Evolutionary conservation across 2,329 filamentous ascomycete genomes (phyloP), one percentile per base, ranked within the genome.

Genomic region (Arachnomyces sp.): DNA sequence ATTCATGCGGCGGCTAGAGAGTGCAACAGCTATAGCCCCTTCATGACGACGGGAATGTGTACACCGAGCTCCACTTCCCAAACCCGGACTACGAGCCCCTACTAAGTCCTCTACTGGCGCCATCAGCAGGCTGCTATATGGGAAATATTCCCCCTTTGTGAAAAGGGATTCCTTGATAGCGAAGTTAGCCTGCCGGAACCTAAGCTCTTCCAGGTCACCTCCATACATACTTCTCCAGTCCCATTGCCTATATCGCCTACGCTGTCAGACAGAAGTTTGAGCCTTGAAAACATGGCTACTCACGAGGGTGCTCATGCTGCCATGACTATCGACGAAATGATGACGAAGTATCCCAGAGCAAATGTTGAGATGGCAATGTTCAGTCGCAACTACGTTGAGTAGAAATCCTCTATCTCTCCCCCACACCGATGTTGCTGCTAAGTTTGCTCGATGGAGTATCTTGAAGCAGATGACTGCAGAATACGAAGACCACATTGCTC

Each of bases 81-180:
- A 42, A 50, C 40, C 49, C 44, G 37, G 46, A 44, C 50, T 49
- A 11, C 9, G 16, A 37, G 20, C 39, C 31, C 44, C 38, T 41
- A 35, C 40, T 28, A n/a, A 15, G 34, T 29, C 4, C 35, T 43
- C 16, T 37, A 42, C 34, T 15, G 18, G 29, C 29, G 36, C n/a
- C 29, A 28, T 11, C 28, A 9, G 5, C 28, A 39, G 18, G 30
- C 28, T 31, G 36, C 36, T 5, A 31, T 39, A 7, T 39, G 28
- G 30, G 28, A 39, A 31, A 3, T 33, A 18, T 39, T 39, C 17
- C 28, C 31, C 14, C 36, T 39, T 30, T 39, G 36, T 15, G 36
- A 39, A 20, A 15, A 30, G 20, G 16, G 30, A 8, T 39, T 39
- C 14, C 28, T 39, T 13, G 11, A 39, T 32, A n/a, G 20, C 13